Evolutionary conservation across 352 stramenopile species (phyloP), one percentile per base, ranked within the genome.

Genomic region (Saprolegnia diclina): DNA sequence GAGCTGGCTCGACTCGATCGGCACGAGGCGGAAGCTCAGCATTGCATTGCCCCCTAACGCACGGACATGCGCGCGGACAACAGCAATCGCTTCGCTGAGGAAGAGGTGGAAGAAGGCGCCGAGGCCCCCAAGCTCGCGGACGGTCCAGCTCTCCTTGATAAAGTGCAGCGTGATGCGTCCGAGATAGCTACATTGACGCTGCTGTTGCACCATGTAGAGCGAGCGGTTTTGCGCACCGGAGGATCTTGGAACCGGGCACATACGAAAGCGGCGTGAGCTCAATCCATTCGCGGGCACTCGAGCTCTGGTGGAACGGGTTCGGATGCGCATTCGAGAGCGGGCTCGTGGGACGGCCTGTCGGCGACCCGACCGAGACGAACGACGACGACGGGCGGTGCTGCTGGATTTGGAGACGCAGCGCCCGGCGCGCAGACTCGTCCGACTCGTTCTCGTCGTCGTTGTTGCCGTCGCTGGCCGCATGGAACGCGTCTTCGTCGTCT

Each of bases 141-240:
- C 88, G 0, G 85, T 92, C 87, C 87, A 95, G 61, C 85, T 94
- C 70, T 96, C 88, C 70, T 94, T 94, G 72, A 96, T 95, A 37
- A 96, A 96, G 70, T 96, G 88, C 40, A 96, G 71, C 59, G 88
- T 95, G 56, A 96, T 87, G 50, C 87, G 85, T 22, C 88, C 88
- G 4, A 95, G 76, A 54, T 95, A 96, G 9, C 70, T 64, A 65
- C 37, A 56, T 46, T 16, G 56, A 53, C 44, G 40, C 14, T 18
- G 14, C 7, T 53, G 7, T 14, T 46, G 32, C n/a, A 44, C n/a
- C n/a, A n/a, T n/a, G n/a, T n/a, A 55, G 7, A 46, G 56, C 52
- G 7, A 53, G 9, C 40, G 32, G 22, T 44, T n/a, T n/a, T n/a
- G n/a, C n/a, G n/a, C 26, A 65, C 57, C 84, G 73, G 4, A 76